Evolutionary conservation across 805 yeast genomes (phyloP), one percentile per base, ranked within the genome.

Genomic region (Lachancea meyersii): DNA sequence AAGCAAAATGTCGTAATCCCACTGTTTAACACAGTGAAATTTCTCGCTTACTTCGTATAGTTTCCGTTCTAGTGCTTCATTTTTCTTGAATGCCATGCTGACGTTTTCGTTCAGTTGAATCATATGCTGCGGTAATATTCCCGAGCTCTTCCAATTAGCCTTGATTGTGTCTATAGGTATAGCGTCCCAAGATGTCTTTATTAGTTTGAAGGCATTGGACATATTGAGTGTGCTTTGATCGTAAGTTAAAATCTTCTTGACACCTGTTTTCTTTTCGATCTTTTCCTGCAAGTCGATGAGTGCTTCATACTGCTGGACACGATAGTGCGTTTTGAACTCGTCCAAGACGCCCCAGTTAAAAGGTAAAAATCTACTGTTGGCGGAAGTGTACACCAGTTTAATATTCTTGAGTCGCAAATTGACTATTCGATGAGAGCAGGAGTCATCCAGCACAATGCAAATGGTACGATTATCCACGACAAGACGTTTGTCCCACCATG

Each of bases 311-410:
- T 80, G 85, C 46, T 74, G 78, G 5, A 75, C 63, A 43, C 86
- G 68, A 50, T 74, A 80, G 36, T 75, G 61, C 11, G 77, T 68
- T 52, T 77, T 77, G 54, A 80, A 76, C 51, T 80, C 85, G 45
- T 76, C 77, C 31, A 75, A 67, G 3, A 79, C 75, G 3, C 86
- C 86, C 71, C 79, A 77, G 46, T 71, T 75, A 68, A 78, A 77
- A 6, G 85, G 85, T 26, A 77, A 57, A 52, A 75, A 77, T 50
- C 71, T 61, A 8, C 68, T 58, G 28, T 54, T 58, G 22, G 69
- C 57, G 0, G 71, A 60, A 0, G 71, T 68, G 43, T 63, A 71
- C 6, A 70, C 52, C 31, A 72, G 50, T 24, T 65, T 51, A 11
- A 70, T 69, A 45, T 69, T 67, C 43, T 64, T 64, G 31, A 78